Conservation (phyloP, 2,329 filamentous ascomycete genomes). For the Chaetothyriales sp. region DNA sequence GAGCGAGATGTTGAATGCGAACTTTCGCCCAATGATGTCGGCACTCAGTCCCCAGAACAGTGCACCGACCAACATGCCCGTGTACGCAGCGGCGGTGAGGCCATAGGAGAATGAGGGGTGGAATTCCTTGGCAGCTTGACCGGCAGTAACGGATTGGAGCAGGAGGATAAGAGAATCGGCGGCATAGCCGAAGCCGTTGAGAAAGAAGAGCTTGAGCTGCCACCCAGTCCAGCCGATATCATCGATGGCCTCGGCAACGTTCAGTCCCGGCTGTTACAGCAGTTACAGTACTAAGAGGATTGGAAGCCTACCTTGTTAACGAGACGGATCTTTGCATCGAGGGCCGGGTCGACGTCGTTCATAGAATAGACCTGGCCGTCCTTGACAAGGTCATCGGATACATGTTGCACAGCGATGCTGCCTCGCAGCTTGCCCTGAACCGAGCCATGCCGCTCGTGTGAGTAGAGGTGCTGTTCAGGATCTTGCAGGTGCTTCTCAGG, state of each 20-base stretch:
- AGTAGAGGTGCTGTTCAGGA: background rate
- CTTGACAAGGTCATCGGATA: slow-evolving; percentile 4
- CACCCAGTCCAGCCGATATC: slow-evolving; percentile 49
- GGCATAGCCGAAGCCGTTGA: slow-evolving; percentile 46
- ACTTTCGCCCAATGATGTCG: slow-evolving; percentile 53
- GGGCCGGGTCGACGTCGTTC: slow-evolving; percentile 24
- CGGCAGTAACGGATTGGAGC: slow-evolving; percentile 13
- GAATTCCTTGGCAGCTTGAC: slow-evolving; percentile 14
- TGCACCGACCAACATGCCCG: slow-evolving; percentile 31
- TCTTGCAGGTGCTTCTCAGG: background rate
- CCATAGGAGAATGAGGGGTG: slow-evolving; percentile 12
- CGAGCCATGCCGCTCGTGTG: background rate
- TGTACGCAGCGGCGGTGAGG: slow-evolving; percentile 28
- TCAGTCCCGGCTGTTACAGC: background rate
- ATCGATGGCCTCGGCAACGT: slow-evolving; percentile 28
- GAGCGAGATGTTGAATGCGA: slow-evolving; percentile 55
- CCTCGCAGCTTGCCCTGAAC: slow-evolving; percentile 4
- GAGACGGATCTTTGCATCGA: slow-evolving; percentile 28
- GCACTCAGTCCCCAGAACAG: slow-evolving; percentile 56
- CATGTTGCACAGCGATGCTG: slow-evolving; percentile 8
- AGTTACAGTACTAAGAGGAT: background rate
- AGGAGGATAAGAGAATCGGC: slow-evolving; percentile 26
- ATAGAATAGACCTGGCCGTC: slow-evolving; percentile 17
- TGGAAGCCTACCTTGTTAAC: slow-evolving; percentile 20
- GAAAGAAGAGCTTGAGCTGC: slow-evolving; percentile 47